Percentiles rank a stretch among this genome's conserved stretches.
These are phyloP conservation scores for Chondrostereum purpureum DNA, from an alignment of 1,284 basidiomycete genomes.

Conservation along the genomic window DNA sequence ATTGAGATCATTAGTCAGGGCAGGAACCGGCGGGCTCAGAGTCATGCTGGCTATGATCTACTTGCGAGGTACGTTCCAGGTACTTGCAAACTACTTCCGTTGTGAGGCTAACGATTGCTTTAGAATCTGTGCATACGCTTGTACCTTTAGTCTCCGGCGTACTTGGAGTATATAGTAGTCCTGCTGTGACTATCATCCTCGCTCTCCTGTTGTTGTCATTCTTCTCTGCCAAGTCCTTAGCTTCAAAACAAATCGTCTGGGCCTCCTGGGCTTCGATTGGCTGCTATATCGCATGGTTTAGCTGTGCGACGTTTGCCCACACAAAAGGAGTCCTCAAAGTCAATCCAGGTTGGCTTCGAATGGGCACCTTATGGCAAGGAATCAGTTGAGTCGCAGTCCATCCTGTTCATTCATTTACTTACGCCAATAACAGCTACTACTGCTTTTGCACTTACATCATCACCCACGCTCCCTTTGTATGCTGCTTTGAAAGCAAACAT, in stretches of 20 bases:
- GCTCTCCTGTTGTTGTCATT: constrained; percentile 41
- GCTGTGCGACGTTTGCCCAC: constrained; percentile 43
- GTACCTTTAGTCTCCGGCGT: constrained; percentile 35
- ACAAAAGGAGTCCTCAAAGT: constrained; percentile 33
- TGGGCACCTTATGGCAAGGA: constrained; percentile 55
- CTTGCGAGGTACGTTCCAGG: constrained; percentile 47
- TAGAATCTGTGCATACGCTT: constrained; percentile 49
- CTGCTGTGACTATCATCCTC: constrained; percentile 30
- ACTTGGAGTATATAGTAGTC: constrained; percentile 25
- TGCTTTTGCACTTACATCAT: constrained; percentile 59
- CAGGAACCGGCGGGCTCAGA: constrained; percentile 36
- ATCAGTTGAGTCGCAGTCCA: constrained; percentile 40
- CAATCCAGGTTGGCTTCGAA: constrained; percentile 29
- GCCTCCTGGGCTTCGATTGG: constrained; percentile 51
- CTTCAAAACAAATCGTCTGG: constrained; percentile 44
- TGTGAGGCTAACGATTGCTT: constrained; percentile 4
- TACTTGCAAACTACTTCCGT: constrained; percentile 8
- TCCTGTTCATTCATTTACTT: constrained; percentile 6
- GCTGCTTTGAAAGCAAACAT: constrained; percentile 44
- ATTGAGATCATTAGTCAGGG: constrained; percentile 35
- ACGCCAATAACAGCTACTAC: constrained; percentile 33
- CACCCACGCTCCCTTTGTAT: constrained; percentile 58
- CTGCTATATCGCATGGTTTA: constrained; percentile 55
- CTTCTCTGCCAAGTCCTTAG: constrained; percentile 45
- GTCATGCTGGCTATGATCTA: constrained; percentile 54